phyloP scores from a whole-genome alignment of 352 stramenopile species.

The Aphanomyces invadans region DNA sequence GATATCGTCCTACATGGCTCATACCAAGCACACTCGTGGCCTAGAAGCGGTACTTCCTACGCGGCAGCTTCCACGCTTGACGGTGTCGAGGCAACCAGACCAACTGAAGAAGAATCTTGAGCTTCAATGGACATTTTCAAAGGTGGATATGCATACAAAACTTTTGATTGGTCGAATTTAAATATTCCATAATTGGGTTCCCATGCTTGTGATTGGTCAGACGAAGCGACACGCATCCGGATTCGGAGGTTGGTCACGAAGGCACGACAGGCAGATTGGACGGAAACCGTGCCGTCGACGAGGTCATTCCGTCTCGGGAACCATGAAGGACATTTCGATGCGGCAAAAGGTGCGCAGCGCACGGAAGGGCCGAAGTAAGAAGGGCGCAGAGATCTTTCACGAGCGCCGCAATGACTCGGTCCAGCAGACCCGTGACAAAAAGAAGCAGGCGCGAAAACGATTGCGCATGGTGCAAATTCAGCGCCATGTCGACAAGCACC shows the following conservation, averaged over 20 bases:
- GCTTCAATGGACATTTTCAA: neutral
- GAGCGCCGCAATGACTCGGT: constrained; percentile 38
- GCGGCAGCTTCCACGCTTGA: no score
- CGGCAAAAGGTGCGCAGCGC: constrained; percentile 24
- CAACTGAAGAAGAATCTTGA: no score
- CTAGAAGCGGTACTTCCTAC: neutral
- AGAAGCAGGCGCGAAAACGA: constrained; percentile 50
- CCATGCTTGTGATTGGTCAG: neutral
- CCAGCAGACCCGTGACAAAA: constrained; percentile 54
- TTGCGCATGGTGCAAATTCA: constrained; percentile 80
- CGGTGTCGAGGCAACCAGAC: neutral
- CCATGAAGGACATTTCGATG: constrained; percentile 20
- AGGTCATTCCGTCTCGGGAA: no score
- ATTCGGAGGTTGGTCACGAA: neutral
- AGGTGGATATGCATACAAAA: no score
- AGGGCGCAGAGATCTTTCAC: constrained; percentile 13
- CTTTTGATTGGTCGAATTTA: no score
- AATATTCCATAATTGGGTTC: no score
- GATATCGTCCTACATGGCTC: no score
- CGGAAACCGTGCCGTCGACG: no score
- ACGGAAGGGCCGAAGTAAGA: constrained; percentile 14
- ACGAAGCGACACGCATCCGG: neutral
- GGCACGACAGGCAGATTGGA: no score
- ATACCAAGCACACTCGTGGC: neutral
- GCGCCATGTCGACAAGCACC: constrained; percentile 56